Percentiles rank a stretch among this genome's conserved stretches.
phyloP scores from a whole-genome alignment of 139 green algal species.

The Micractinium conductrix region DNA sequence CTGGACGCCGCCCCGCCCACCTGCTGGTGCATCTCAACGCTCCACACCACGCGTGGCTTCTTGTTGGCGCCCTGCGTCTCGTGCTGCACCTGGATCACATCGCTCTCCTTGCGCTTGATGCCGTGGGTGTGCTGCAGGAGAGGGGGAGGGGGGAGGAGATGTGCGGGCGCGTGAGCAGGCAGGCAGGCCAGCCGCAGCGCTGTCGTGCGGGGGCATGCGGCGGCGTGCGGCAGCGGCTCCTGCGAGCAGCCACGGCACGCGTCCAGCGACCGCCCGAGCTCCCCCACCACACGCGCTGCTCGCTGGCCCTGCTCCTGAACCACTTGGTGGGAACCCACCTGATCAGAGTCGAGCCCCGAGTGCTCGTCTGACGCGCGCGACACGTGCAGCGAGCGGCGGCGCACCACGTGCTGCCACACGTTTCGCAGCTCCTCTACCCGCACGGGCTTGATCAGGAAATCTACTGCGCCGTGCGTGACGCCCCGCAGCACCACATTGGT shows the following conservation, averaged over 20 bases:
- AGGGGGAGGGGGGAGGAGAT: neutral
- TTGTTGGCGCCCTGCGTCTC: slow-evolving; percentile 61
- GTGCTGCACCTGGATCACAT: slow-evolving; percentile 35
- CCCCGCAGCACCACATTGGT: slow-evolving; percentile 90
- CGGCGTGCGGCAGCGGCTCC: neutral
- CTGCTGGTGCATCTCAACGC: slow-evolving; percentile 92
- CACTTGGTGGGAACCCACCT: neutral
- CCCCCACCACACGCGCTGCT: too few relatives aligned
- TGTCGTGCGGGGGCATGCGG: too few relatives aligned
- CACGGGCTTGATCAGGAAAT: slow-evolving; percentile 98
- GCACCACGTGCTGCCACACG: slow-evolving; percentile 97
- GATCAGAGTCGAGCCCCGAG: slow-evolving; percentile 2
- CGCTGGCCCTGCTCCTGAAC: neutral
- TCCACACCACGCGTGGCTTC: slow-evolving; percentile 95
- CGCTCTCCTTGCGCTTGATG: slow-evolving; percentile 40
- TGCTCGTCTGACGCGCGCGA: slow-evolving; percentile 16
- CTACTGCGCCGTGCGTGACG: slow-evolving; percentile 94
- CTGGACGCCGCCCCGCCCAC: neutral
- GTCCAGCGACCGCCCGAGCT: neutral
- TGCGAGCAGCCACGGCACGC: neutral
- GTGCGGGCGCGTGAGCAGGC: too few relatives aligned
- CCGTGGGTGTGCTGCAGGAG: neutral
- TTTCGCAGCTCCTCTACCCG: slow-evolving; percentile 95
- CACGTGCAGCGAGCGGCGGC: slow-evolving; percentile 48
- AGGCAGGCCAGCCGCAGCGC: too few relatives aligned